Percentiles rank a stretch among this genome's conserved stretches.
These are phyloP conservation scores for Neofusicoccum cordaticola DNA, from an alignment of 2,329 filamentous ascomycete genomes.

Conservation along the genomic window DNA sequence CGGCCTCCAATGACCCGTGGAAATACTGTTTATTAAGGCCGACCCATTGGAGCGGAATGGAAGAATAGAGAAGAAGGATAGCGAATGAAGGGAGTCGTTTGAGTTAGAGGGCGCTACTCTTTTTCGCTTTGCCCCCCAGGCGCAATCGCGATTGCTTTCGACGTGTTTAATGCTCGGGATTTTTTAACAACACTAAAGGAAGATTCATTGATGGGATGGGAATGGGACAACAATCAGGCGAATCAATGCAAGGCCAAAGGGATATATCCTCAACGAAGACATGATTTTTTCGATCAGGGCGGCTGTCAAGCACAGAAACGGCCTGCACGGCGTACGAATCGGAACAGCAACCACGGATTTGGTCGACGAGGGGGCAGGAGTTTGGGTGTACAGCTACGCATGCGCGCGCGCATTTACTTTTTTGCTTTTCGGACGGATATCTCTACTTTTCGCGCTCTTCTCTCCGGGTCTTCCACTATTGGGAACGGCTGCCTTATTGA, in stretches of 20 bases:
- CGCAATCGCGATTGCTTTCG: not conserved
- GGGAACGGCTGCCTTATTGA: not conserved
- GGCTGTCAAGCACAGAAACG: not conserved
- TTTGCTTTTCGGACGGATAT: not conserved
- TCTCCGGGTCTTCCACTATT: not conserved
- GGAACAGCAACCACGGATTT: not conserved
- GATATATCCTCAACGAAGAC: not conserved
- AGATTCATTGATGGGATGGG: not conserved
- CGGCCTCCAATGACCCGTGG: not conserved
- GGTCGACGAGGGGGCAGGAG: not conserved
- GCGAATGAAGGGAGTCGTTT: not conserved
- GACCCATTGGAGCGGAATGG: not conserved
- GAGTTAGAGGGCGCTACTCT: slow-evolving; percentile 3
- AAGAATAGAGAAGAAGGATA: slow-evolving; percentile 4
- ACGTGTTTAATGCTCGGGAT: not conserved
- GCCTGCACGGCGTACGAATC: not conserved
- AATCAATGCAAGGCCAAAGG: not conserved
- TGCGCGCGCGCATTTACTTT: not conserved
- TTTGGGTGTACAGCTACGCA: not conserved
- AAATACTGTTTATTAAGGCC: not conserved
- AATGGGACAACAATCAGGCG: not conserved
- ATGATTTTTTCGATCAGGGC: not conserved
- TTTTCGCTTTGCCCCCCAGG: not conserved
- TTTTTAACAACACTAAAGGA: not conserved
- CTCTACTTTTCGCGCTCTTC: not conserved